Evolutionary conservation across 305 asterid genomes (phyloP), one percentile per base, ranked within the genome.

Genomic region (Fraxinus dipetala): DNA sequence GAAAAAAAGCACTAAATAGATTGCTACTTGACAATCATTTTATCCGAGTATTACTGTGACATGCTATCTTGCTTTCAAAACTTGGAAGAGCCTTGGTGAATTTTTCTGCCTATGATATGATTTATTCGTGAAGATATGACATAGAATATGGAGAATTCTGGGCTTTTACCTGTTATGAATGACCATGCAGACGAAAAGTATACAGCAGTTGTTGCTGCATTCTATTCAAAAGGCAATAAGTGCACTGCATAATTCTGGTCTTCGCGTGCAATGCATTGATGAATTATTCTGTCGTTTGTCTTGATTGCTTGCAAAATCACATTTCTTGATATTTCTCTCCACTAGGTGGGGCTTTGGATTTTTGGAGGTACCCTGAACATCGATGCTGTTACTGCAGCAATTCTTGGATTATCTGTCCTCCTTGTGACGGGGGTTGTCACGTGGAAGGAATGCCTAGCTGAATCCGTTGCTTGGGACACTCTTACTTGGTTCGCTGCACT

Each of bases 401-500:
- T 96, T 85, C 98, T 96, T 85, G 99, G 99, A 38, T 84, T 96
- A 75, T 88, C 98, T 2, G 95, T 94, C 80, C 99, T 96, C 74
- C 97, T 96, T 43, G 78, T 92, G 59, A 88, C 97, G 11, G 99
- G 99, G 40, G 99, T 96, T 3, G 98, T 96, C 80, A 93, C 98
- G 6, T 96, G 99, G 99, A 96, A 96, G 84, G 99, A 96, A 87
- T 96, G 99, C 87, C 87, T 96, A 78, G 93, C 96, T 79, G 99
- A 96, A 89, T 87, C 99, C 5, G 98, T 96, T 83, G 99, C 99
- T 35, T 96, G 99, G 99, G 99, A 96, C 80, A 96, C 99, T 18
- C 97, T 96, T 73, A 96, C 99, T 7, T 96, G 99, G 99, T 94
- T 96, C 79, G 99, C 99, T 80, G 99, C 99, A 7, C 98, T 96